phyloP scores from a whole-genome alignment of 1,139 yeast species.

The Hyphopichia wangnamkhiaoensis region DNA sequence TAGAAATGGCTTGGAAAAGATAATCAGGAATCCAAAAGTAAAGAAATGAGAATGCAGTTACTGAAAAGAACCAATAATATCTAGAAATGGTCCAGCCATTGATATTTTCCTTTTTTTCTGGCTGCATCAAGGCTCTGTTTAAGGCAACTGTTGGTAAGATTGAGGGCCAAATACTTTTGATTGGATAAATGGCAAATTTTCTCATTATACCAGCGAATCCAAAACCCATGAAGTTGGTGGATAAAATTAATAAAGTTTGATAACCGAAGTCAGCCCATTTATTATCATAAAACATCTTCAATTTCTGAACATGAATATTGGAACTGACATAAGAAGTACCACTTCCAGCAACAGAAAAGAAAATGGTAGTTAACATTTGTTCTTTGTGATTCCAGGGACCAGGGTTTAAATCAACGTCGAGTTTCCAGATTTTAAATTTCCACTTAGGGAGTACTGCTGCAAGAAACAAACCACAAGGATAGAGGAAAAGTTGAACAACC shows the following conservation, averaged over 20 bases:
- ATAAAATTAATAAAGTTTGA: slow-evolving; percentile 48
- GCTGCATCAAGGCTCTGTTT: slow-evolving; percentile 50
- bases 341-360: slow-evolving; percentile 19
- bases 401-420: slow-evolving; percentile 21
- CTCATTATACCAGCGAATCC: slow-evolving; percentile 66
- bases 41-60: slow-evolving; percentile 23
- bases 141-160: slow-evolving; percentile 55
- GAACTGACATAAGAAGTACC: slow-evolving; percentile 19
- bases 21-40: slow-evolving; percentile 40
- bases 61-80: slow-evolving; percentile 28
- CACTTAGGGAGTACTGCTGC: slow-evolving; percentile 22
- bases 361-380: slow-evolving; percentile 30
- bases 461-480: slow-evolving; percentile 23
- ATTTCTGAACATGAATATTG: slow-evolving; percentile 21
- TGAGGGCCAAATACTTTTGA: slow-evolving; percentile 58
- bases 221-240: slow-evolving; percentile 62
- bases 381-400: slow-evolving; percentile 33
- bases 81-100: slow-evolving; percentile 39
- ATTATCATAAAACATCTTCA: slow-evolving; percentile 20
- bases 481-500: slow-evolving; percentile 27
- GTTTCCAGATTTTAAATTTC: slow-evolving; percentile 14
- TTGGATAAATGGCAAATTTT: slow-evolving; percentile 57
- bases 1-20: slow-evolving; percentile 31
- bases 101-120: slow-evolving; percentile 41
- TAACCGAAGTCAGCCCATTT: slow-evolving; percentile 51